A percentile compares a stretch with the other conserved stretches of the same genome.
phyloP scores from a whole-genome alignment of 257 asterid species.

The Paraleonurus japonicus region DNA sequence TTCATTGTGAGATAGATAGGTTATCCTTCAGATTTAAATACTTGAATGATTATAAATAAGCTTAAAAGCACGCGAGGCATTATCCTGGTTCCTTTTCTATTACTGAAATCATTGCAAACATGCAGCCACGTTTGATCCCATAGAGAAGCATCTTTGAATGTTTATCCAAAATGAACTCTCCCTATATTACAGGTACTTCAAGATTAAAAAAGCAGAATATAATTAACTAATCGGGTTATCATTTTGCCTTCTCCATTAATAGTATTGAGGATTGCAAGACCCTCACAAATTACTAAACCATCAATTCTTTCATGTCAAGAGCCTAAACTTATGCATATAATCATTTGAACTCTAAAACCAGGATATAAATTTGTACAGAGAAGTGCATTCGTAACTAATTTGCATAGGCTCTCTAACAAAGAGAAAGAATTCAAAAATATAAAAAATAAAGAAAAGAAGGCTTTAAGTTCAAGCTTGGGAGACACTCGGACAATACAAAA shows the following conservation, averaged over 20 bases:
- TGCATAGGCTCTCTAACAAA: not conserved
- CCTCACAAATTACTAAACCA: not conserved
- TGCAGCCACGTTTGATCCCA: not conserved
- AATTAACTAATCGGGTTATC: not conserved
- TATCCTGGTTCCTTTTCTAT: not conserved
- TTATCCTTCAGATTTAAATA: too few species aligned
- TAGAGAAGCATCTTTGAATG: not conserved
- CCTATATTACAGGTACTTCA: not conserved
- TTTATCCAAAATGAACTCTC: not conserved
- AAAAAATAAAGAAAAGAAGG: not conserved
- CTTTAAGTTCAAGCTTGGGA: not conserved
- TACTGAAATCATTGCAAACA: not conserved
- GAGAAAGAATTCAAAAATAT: not conserved
- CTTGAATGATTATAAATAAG: too few species aligned
- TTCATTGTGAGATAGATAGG: too few species aligned
- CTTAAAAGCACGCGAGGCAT: not conserved
- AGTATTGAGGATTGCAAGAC: not conserved
- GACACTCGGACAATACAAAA: not conserved
- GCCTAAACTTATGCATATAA: not conserved
- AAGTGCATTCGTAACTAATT: not conserved
- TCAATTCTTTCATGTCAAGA: not conserved
- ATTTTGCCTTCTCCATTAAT: not conserved
- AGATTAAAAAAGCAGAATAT: not conserved
- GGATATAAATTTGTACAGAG: not conserved
- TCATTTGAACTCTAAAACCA: not conserved